Base-by-base conservation (phyloP, 768 basidiomycete genomes). In the Suillus subalutaceus region DNA sequence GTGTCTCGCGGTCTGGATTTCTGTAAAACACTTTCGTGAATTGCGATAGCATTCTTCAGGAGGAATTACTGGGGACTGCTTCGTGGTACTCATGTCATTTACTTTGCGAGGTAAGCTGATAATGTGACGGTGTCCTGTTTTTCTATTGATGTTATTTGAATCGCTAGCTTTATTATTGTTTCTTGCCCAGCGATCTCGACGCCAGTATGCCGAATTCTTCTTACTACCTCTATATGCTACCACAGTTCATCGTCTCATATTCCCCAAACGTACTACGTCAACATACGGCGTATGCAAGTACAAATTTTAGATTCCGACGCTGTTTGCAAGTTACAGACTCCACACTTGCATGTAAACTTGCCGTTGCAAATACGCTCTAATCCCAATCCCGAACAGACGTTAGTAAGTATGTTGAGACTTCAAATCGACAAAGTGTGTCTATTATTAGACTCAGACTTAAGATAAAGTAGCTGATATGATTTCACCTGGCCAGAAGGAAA, bases 311-410 rank as follows among this genome's bases (percentile, higher is more conserved):
- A 26, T 26, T 26, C 26, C 26, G 26, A 26, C 26, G 26, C 26
- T 26, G 2, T 2, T 26, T 26, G n/a, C n/a, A n/a, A n/a, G n/a
- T n/a, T 26, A 26, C 26, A 26, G 26, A 2, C 26, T 26, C 26
- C 26, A 26, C 26, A 26, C 26, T 26, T 26, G 26, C 26, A 26
- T 26, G 26, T 26, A 2, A 26, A 26, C 26, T 26, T 26, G 26
- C 26, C 26, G 26, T 26, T 26, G 26, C 26, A 26, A 26, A 26
- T 26, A 26, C 26, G 26, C 26, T 26, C 26, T 26, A 26, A n/a
- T n/a, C 6, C 35, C 6, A 5, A 3, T 1, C 8, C 6, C 35
- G 3, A 6, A 1, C 3, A 5, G 4, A 8, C 35, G 35, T 5
- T 35, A 3, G 4, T 5, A 35, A 5, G 6, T n/a, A 5, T 5